These are phyloP conservation scores for Cladophialophora immunda DNA, from an alignment of 2,329 filamentous ascomycete species.

Conservation along the genomic window DNA sequence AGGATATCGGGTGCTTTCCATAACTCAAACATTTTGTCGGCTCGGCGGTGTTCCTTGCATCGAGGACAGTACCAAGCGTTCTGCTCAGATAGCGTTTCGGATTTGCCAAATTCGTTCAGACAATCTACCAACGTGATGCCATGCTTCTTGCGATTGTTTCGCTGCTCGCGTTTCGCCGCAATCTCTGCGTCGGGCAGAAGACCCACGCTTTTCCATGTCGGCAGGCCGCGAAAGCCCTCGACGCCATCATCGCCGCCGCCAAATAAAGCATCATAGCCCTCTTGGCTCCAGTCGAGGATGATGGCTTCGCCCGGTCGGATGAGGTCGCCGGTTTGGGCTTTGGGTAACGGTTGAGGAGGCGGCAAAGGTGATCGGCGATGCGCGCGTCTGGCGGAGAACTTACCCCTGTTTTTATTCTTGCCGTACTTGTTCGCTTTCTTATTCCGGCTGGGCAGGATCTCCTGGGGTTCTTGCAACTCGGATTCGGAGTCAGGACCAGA, in stretches of 20 bases:
- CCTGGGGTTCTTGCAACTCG: conserved; percentile 37
- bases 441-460: conserved; percentile 33
- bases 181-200: conserved; percentile 70
- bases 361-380: conserved; percentile 31
- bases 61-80: conserved; percentile 98
- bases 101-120: conserved; percentile 91
- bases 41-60: conserved; percentile 91
- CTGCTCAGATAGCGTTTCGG: conserved; percentile 90
- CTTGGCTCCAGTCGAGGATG: conserved; percentile 82
- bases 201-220: conserved; percentile 64
- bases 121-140: conserved; percentile 90
- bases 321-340: conserved; percentile 57
- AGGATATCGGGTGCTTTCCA: conserved; percentile 97
- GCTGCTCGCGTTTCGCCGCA: conserved; percentile 67
- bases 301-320: conserved; percentile 85
- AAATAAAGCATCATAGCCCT: conserved; percentile 77
- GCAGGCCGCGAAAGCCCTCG: conserved; percentile 65
- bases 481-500: conserved; percentile 46
- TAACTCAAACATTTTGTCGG: conserved; percentile 94
- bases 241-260: conserved; percentile 50
- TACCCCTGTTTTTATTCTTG: conserved; percentile 52
- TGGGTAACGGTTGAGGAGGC: conserved; percentile 34
- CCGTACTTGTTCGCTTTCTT: conserved; percentile 37
- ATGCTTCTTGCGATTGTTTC: conserved; percentile 71
- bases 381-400: conserved; percentile 38